A percentile compares a stretch with the other conserved stretches of the same genome.
Conservation (phyloP, 257 asterid species). For the Dorcoceras hygrometricum region DNA sequence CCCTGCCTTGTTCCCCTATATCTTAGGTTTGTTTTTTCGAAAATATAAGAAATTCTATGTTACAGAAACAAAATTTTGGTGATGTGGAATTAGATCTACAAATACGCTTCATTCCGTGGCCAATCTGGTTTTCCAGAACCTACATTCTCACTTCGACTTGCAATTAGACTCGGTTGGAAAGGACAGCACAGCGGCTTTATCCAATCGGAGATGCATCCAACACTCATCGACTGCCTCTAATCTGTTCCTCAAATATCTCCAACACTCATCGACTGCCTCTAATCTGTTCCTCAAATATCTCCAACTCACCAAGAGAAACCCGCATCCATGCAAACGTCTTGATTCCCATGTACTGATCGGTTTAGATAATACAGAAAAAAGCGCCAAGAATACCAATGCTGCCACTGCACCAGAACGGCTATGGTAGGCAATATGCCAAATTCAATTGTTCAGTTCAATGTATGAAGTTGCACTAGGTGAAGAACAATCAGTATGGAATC, state of each 20-base stretch:
- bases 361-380: not conserved
- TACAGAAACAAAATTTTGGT: not conserved
- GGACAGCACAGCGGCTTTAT: not conserved
- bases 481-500: slow-evolving; percentile 57
- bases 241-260: not conserved
- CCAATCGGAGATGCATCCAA: too few species aligned
- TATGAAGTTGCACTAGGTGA: slow-evolving; percentile 11
- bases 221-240: not conserved
- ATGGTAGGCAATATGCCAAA: not conserved
- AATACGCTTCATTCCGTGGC: not conserved
- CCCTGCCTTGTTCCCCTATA: not conserved
- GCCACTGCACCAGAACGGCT: not conserved
- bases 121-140: not conserved
- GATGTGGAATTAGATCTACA: not conserved
- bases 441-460: slow-evolving; percentile 12
- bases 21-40: not conserved
- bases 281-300: not conserved
- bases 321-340: not conserved
- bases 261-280: not conserved
- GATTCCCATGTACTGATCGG: not conserved
- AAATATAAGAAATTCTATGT: not conserved
- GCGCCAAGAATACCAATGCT: not conserved
- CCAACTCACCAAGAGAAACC: not conserved
- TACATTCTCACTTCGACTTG: not conserved
- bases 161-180: not conserved